These are phyloP conservation scores for Candida maesae DNA, from an alignment of 805 yeast species.

Conservation along the genomic window DNA sequence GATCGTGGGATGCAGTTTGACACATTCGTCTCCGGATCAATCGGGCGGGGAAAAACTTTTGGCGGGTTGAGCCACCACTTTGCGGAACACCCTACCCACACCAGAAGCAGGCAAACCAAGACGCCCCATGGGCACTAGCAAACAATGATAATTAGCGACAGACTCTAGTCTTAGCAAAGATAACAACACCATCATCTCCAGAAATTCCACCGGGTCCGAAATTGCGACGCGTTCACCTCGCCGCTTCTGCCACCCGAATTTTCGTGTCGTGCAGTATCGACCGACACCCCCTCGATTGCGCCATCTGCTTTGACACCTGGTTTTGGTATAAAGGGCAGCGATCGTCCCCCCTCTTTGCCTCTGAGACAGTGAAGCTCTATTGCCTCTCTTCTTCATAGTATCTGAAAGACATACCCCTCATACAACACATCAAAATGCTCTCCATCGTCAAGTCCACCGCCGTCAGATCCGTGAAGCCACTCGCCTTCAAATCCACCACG, in stretches of 20 bases:
- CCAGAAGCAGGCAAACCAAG: too few relatives aligned
- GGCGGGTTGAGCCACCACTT: too few relatives aligned
- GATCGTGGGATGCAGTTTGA: too few relatives aligned
- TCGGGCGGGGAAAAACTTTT: too few relatives aligned
- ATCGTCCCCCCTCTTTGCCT: constrained; percentile 1
- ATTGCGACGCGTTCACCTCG: not conserved
- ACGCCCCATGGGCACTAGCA: too few relatives aligned
- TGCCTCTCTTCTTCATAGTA: not conserved
- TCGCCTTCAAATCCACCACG: constrained; percentile 8
- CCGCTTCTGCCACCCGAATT: not conserved
- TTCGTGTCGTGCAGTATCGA: too few relatives aligned
- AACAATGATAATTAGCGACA: too few relatives aligned
- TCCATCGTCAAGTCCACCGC: constrained; percentile 15
- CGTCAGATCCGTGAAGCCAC: constrained; percentile 14
- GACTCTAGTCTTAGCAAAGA: too few relatives aligned
- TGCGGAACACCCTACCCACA: too few relatives aligned
- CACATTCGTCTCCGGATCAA: not conserved
- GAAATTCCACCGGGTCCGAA: too few relatives aligned
- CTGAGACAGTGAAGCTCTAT: not conserved
- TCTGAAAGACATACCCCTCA: constrained; percentile 1
- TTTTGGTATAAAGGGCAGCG: constrained; percentile 1
- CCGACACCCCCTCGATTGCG: constrained; percentile 5
- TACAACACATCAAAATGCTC: constrained; percentile 14
- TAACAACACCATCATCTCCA: too few relatives aligned
- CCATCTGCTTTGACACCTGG: constrained; percentile 1